phyloP scores from a whole-genome alignment of 306 rosid species.

The Prinsepia uniflora region DNA sequence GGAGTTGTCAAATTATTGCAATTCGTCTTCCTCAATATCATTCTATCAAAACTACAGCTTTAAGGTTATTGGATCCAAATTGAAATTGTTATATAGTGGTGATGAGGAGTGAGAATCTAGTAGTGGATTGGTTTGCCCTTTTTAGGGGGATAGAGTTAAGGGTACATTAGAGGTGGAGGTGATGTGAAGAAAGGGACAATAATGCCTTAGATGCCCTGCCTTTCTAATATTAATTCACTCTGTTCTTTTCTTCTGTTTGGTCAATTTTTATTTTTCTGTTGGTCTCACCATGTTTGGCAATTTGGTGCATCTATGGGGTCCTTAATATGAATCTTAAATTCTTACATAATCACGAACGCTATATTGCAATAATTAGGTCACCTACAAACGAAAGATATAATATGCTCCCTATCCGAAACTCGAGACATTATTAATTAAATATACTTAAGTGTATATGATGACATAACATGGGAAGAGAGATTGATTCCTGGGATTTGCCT shows the following conservation, averaged over 20 bases:
- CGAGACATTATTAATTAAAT: not conserved
- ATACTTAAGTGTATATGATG: not conserved
- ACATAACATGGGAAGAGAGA: not conserved
- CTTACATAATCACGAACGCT: no score
- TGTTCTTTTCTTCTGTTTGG: slow-evolving; percentile 46
- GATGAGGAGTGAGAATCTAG: slow-evolving; percentile 19
- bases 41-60: slow-evolving; percentile 28
- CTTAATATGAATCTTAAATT: no score
- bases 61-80: slow-evolving; percentile 13
- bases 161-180: not conserved
- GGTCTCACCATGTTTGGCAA: not conserved
- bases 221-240: slow-evolving; percentile 26
- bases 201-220: slow-evolving; percentile 38
- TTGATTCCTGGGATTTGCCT: not conserved
- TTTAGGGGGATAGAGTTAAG: not conserved
- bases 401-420: not conserved
- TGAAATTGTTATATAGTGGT: slow-evolving; percentile 11
- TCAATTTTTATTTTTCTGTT: slow-evolving; percentile 34
- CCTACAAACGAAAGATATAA: not conserved
- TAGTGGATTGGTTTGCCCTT: slow-evolving; percentile 9
- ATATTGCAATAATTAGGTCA: no score
- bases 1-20: no score
- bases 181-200: slow-evolving; percentile 42
- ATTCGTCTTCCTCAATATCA: no score
- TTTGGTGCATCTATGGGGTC: not conserved